These are phyloP conservation scores for Anaeromyces robustus DNA, from an alignment of 192 early-diverging fungal genomes.

Conservation along the genomic window DNA sequence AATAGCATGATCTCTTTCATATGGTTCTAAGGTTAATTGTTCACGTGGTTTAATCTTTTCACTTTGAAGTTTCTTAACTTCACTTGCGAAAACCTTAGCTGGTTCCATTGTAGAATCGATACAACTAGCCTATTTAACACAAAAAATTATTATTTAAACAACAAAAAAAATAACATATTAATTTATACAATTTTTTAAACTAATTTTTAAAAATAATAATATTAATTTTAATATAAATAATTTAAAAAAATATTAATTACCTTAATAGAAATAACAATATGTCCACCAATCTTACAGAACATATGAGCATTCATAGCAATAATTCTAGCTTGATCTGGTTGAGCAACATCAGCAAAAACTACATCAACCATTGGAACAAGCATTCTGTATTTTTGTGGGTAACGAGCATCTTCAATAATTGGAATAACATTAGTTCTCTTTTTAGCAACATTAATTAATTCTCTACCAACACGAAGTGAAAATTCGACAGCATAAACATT, in stretches of 20 bases:
- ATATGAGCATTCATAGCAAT: conserved; percentile 92
- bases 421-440: no score
- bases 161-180: no score
- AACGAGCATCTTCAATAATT: conserved; percentile 99
- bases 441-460: conserved; percentile 98
- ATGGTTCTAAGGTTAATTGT: conserved; percentile 81
- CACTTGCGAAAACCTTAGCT: conserved; percentile 85
- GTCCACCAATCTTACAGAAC: conserved; percentile 89
- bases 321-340: conserved; percentile 99
- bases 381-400: conserved; percentile 99
- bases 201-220: no score
- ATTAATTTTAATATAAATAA: no score
- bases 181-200: no score
- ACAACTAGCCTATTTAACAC: conserved; percentile 70
- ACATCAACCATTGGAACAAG: conserved; percentile 93
- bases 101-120: conserved; percentile 98
- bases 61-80: conserved; percentile 72
- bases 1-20: conserved; percentile 97
- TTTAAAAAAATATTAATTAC: no score
- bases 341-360: conserved; percentile 96
- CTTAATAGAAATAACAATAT: conserved; percentile 98
- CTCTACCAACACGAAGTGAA: conserved; percentile 95
- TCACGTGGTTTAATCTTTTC: no score
- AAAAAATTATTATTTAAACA: no score
- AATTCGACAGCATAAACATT: conserved; percentile 98